Base-by-base conservation (phyloP, 768 basidiomycete species). In the Melanogaster broomeanus region DNA sequence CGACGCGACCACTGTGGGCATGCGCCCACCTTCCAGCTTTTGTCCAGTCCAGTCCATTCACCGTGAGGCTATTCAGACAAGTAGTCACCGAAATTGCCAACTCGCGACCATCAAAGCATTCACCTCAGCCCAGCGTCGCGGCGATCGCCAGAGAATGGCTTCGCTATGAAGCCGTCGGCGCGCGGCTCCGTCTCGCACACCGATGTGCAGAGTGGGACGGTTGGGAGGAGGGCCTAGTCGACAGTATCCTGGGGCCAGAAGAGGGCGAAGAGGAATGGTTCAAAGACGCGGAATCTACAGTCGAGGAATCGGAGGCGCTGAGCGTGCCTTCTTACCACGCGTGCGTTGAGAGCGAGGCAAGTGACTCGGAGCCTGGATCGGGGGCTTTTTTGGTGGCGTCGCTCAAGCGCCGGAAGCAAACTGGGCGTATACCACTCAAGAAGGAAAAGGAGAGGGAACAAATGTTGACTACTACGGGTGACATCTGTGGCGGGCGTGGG, bases 201-300 rank as follows among this genome's bases (percentile, higher is more conserved):
- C 83, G 89, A 24, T 89, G 85, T 57, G 81, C 78, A 31, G 90
- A 93, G 63, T 93, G 90, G 90, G 90, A 93, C 58, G 91, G 90
- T 2, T 93, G 91, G 90, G 90, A 93, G 62, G 90, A 93, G 63
- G 90, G 89, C 0, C 74, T 93, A 16, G 80, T 88, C 2, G 82
- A 84, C 6, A 84, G 82, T 51, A 88, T 91, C 28, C 74, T 93
- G 18, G 89, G 88, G 1, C 79, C 83, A 0, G 85, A 82, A 58
- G 88, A 89, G 18, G 66, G 77, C 43, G 85, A 90, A 59, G 81
- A 81, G 6, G 85, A 87, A 45, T 90, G 87, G 88, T 82, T 86
- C 65, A 75, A 73, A 59, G 74, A 74, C 42, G 59, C 61, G 5
- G 71, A 72, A 22, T 57, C 57, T 19, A 57, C 61, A 2, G 55